phyloP scores from a whole-genome alignment of 2,329 filamentous ascomycete species.

The Fusarium sp. region DNA sequence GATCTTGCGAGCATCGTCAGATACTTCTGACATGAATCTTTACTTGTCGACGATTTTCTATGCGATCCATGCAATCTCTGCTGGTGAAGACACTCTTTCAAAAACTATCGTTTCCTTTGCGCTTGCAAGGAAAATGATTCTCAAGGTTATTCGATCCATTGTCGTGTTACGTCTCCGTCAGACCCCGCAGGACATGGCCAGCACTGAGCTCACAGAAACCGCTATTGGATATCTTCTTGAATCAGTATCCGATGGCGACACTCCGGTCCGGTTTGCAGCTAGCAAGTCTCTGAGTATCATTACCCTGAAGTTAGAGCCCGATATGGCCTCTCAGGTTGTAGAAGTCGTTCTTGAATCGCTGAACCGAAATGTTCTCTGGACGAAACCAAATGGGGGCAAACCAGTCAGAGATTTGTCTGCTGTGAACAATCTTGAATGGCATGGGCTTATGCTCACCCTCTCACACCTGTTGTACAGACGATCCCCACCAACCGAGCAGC shows the following conservation, averaged over 20 bases:
- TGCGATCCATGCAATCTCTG: conserved; percentile 70
- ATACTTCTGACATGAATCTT: conserved; percentile 79
- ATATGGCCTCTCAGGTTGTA: conserved; percentile 88
- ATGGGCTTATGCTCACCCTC: conserved; percentile 89
- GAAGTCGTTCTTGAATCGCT: conserved; percentile 84
- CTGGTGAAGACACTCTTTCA: conserved; percentile 62
- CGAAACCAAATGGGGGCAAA: conserved; percentile 56
- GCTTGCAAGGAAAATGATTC: conserved; percentile 81
- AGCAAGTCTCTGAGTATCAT: conserved; percentile 94
- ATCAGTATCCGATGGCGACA: conserved; percentile 86
- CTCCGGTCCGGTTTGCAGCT: conserved; percentile 88
- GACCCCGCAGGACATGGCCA: conserved; percentile 56
- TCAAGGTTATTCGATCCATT: conserved; percentile 87
- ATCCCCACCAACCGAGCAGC: conserved; percentile 77
- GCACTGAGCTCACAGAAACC: conserved; percentile 76
- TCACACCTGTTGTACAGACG: conserved; percentile 88
- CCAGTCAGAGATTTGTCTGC: conserved; percentile 73
- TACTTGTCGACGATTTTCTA: conserved; percentile 76
- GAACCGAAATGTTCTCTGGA: conserved; percentile 69
- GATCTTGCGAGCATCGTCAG: conserved; percentile 75
- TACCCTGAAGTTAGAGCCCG: conserved; percentile 80
- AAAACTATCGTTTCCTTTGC: conserved; percentile 76
- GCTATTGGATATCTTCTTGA: conserved; percentile 86
- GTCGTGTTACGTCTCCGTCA: conserved; percentile 74
- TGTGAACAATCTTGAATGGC: conserved; percentile 89